Base-by-base conservation (phyloP, 2,329 filamentous ascomycete genomes). In the Didymellaceae sp. region DNA sequence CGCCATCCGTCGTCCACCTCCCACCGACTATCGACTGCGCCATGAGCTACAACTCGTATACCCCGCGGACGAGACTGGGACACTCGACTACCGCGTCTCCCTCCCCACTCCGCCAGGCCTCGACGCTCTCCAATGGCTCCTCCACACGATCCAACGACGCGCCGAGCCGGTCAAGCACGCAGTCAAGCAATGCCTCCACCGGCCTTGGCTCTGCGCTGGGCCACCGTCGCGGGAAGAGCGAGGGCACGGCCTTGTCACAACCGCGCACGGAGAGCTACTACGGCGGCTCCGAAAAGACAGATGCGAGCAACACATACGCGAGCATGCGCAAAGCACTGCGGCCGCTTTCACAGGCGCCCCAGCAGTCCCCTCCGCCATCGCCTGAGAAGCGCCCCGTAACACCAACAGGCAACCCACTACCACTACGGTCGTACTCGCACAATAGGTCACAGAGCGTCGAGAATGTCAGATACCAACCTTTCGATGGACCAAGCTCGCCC, bases 181-280 rank as follows among this genome's bases (percentile, higher is more conserved):
- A 87, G 59, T 90, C 88, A 14, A 93, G 90, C 24, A 81, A 85
- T 57, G 82, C 82, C n/a, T 90, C 89, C 25, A 85, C 83, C 69
- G 78, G 78, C 35, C 83, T 84, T 47, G 56, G 56, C 22, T 70
- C 67, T 22, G 67, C 71, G 43, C 61, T 71, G 40, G 80, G 81
- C 39, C 90, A 93, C 67, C 88, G 86, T 72, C 85, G 90, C 70
- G 89, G 89, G 54, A 82, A 86, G 72, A 93, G 89, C 74, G 89
- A 94, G 78, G 82, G 82, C 49, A 80, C 81, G 52, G 78, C 79
- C 33, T 81, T 85, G 66, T 70, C 80, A 61, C 74, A 78, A 52
- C 75, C 81, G 59, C 74, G 75, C 51, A 68, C 78, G 73, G 72
- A 80, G 67, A 75, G 78, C 71, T 77, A 68, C 70, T 78, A 67